A percentile compares a stretch with the other conserved stretches of the same genome.
These are phyloP conservation scores for Rosa lucieae DNA, from an alignment of 306 rosid genomes.

Conservation along the genomic window DNA sequence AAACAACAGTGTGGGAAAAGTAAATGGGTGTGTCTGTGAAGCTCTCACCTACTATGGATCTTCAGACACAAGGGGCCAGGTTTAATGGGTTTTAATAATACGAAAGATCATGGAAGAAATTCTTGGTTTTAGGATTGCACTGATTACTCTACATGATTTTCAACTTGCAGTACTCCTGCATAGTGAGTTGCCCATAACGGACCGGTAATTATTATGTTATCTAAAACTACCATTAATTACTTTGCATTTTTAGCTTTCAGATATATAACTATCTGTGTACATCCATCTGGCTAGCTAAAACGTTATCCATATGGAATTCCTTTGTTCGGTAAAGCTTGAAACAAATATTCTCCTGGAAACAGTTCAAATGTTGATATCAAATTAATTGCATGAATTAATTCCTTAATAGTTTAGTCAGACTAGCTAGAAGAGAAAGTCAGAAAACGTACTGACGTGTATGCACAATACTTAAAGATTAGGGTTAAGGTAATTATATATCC, in stretches of 20 bases:
- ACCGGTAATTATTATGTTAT: not conserved
- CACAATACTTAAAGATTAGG: not conserved
- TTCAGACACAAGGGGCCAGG: conserved; percentile 50
- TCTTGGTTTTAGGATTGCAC: conserved; percentile 16
- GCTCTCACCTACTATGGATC: conserved; percentile 81
- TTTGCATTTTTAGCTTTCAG: not conserved
- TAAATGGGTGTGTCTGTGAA: conserved; percentile 56
- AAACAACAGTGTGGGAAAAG: conserved; percentile 39
- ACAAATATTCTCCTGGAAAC: not conserved
- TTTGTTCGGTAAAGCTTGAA: not conserved
- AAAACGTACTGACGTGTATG: not conserved
- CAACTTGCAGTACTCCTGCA: not conserved
- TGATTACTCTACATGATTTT: not conserved
- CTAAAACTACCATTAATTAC: not conserved
- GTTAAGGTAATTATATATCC: not conserved
- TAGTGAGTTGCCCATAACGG: not conserved
- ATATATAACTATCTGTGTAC: not conserved
- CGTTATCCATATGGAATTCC: not conserved
- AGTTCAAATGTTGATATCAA: conserved; percentile 4
- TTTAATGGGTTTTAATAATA: conserved; percentile 10
- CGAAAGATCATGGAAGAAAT: conserved; percentile 8
- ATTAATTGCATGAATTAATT: not conserved
- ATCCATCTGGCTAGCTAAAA: not conserved
- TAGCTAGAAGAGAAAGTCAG: not conserved
- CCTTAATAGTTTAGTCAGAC: not conserved